Evolutionary conservation across 805 yeast species (phyloP), one percentile per base, ranked within the genome.

Genomic region (Wilhelminamyces savonicus): DNA sequence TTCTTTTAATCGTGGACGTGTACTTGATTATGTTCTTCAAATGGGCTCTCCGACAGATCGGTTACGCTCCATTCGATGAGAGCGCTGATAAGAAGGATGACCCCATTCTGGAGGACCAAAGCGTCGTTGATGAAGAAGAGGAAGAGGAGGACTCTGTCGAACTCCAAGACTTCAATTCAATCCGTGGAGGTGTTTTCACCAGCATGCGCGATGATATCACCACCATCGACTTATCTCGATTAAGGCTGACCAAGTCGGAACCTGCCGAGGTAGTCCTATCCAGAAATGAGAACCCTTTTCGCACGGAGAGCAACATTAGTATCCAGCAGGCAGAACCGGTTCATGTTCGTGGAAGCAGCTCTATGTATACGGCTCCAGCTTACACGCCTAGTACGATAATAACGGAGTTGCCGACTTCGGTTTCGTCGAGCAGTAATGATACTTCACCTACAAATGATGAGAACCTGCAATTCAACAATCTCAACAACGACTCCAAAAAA

Each of bases 1-100:
- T 41, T 1, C 39, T 74, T 15, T 66, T 78, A 42, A 58, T 70
- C 35, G 63, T 66, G 4, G 59, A 64, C 40, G 59, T 63, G 4
- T 62, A 57, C 39, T 61, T 37, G 56, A 74, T 47, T n/a, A 30
- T 44, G 23, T 35, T 43, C 4, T 37, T 62, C 17, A 50, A 48
- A 28, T 39, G 44, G 34, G 16, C 30, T 1, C 31, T 41, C 7
- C 10, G 13, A n/a, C 10, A 23, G 7, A 19, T 43, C n/a, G 41
- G 44, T 3, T 28, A 24, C 11, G 26, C 19, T 16, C 22, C 36
- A 3, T 31, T 28, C 10, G n/a, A n/a, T n/a, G n/a, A n/a, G n/a
- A n/a, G n/a, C n/a, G n/a, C n/a, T n/a, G n/a, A n/a, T 35, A 37
- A 47, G n/a, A 48, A 51, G 16, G 48, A 45, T 16, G 46, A 46